These are phyloP conservation scores for Phytophthora podocarpi DNA, from an alignment of 352 stramenopile species.

Conservation along the genomic window DNA sequence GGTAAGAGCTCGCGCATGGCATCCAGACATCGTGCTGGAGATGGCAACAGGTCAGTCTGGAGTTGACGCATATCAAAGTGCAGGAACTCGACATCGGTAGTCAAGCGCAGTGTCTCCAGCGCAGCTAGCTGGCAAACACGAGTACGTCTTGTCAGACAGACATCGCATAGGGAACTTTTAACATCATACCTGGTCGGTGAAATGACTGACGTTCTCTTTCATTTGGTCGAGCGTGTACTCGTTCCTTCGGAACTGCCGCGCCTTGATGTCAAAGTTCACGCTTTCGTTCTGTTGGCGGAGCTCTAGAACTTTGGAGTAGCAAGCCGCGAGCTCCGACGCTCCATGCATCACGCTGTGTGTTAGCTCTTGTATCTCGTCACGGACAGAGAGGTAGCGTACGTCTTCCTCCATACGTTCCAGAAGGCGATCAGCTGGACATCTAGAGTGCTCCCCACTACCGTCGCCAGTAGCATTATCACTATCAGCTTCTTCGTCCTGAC, in stretches of 20 bases:
- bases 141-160: too few species aligned
- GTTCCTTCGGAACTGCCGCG: conserved; percentile 41
- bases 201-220: conserved; percentile 38
- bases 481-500: background rate
- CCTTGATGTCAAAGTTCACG: conserved; percentile 56
- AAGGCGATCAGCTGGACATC: conserved; percentile 27
- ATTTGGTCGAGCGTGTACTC: conserved; percentile 55
- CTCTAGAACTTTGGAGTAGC: conserved; percentile 41
- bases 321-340: conserved; percentile 28
- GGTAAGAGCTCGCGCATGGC: conserved; percentile 47
- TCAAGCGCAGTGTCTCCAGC: conserved; percentile 23
- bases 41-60: conserved; percentile 45
- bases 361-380: conserved; percentile 50
- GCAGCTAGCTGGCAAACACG: conserved; percentile 27
- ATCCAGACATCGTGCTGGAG: conserved; percentile 44
- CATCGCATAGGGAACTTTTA: too few species aligned
- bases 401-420: conserved; percentile 45
- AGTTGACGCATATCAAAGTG: conserved; percentile 48
- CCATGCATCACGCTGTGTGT: conserved; percentile 30
- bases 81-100: conserved; percentile 46
- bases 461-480: conserved; percentile 2
- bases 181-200: conserved; percentile 44
- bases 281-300: conserved; percentile 49
- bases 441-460: conserved; percentile 12
- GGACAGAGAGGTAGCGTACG: conserved; percentile 34